Conservation (phyloP, 2,329 filamentous ascomycete species). For the Pyrenophora graminea region DNA sequence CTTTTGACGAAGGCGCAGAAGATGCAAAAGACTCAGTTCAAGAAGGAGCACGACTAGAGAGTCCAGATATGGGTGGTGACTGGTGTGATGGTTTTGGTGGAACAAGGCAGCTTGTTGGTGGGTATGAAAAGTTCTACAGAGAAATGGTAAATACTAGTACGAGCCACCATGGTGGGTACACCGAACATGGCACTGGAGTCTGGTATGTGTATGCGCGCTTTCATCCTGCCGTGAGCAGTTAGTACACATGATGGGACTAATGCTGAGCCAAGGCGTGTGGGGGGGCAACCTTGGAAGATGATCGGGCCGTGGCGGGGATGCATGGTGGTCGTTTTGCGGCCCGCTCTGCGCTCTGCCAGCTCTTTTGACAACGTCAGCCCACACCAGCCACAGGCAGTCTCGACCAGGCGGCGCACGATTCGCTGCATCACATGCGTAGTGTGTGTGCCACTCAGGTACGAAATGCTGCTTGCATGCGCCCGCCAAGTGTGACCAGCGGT, state of each 20-base stretch:
- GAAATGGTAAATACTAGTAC: too few species aligned
- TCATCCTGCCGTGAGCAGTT: too few species aligned
- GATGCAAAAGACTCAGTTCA: neutral
- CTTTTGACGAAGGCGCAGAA: neutral
- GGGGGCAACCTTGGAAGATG: too few species aligned
- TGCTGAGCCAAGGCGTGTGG: too few species aligned
- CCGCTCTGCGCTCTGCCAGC: slow-evolving; percentile 1
- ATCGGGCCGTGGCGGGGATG: slow-evolving; percentile 15
- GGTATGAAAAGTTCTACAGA: too few species aligned
- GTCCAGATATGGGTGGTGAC: too few species aligned
- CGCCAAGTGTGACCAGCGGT: slow-evolving; percentile 41
- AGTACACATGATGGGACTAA: too few species aligned
- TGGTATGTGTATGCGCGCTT: too few species aligned
- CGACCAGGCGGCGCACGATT: neutral
- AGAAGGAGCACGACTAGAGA: neutral
- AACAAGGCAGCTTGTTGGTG: too few species aligned
- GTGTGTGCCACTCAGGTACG: slow-evolving; percentile 24
- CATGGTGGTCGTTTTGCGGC: slow-evolving; percentile 4
- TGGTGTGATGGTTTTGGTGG: too few species aligned
- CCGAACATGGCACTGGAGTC: too few species aligned
- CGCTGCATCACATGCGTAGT: slow-evolving; percentile 7
- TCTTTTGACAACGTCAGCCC: neutral
- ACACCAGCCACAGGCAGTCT: slow-evolving; percentile 5
- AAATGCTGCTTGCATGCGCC: slow-evolving; percentile 28
- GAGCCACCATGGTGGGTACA: too few species aligned